Base-by-base conservation (phyloP, 352 stramenopile genomes). In the Pythium dissimile region DNA sequence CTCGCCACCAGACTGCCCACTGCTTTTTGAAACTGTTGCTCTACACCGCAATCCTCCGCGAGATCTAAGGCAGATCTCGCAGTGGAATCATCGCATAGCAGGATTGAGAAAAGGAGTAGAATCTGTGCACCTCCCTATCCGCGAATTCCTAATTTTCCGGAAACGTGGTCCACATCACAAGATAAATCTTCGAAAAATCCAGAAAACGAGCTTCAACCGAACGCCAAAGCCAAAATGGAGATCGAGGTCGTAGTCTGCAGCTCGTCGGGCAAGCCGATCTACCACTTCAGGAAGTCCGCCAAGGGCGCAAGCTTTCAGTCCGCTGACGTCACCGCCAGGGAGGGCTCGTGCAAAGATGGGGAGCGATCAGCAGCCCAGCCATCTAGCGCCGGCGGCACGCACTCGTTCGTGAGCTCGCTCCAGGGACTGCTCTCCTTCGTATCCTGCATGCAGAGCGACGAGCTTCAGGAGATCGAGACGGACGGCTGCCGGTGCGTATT, bases 351-450 rank as follows among this genome's bases (percentile, higher is more conserved):
- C 45, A 54, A 49, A 42, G 41, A 56, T 45, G 60, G 55, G 13
- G 23, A 28, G 8, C 1, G n/a, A 4, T 15, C 47, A 3, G 23
- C 5, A 20, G 1, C 18, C 39, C 38, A 32, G 16, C 41, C 30
- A 9, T 3, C 13, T 41, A 60, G 68, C 45, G 55, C 62, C 27
- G 53, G 59, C 20, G 64, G 54, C 44, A 66, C 68, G 30, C 77
- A 69, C 39, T 77, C 75, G 13, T 86, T 89, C 31, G 62, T 75
- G 16, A 83, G 74, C 54, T 89, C 80, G 20, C 62, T 89, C 13
- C 77, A 89, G 52, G 80, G 77, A 5, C 64, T 89, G 18, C 39
- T 89, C 38, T 80, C 75, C 23, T 89, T 85, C 49, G 72, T 88
- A 11, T 32, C 45, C 10, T 85, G 74, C 59, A 80, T 71, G 48